Conservation (phyloP, 345 rosid species). For the Populus simonii region DNA sequence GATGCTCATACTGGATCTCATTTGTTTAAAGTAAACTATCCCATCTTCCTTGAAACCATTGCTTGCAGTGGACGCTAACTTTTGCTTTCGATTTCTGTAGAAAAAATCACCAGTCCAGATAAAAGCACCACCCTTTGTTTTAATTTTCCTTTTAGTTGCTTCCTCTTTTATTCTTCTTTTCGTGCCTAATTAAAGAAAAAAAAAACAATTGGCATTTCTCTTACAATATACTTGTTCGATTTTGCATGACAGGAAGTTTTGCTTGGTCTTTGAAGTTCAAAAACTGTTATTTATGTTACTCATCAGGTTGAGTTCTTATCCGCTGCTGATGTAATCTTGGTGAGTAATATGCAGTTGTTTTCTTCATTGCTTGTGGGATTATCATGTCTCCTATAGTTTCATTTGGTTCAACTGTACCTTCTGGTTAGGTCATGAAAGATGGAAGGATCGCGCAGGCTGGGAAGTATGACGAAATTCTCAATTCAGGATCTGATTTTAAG, state of each 20-base stretch:
- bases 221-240: background rate
- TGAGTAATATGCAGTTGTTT: constrained; percentile 24
- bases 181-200: background rate
- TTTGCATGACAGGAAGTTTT: constrained; percentile 47
- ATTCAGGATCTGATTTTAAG: constrained; percentile 59
- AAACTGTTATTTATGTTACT: constrained; percentile 62
- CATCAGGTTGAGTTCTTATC: constrained; percentile 65
- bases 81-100: background rate
- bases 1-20: constrained; percentile 90
- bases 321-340: constrained; percentile 66
- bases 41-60: too few relatives aligned
- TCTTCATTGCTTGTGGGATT: background rate
- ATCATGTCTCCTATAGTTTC: background rate
- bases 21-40: constrained; percentile 58
- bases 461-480: constrained; percentile 55
- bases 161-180: background rate
- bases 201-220: background rate
- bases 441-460: constrained; percentile 77
- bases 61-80: background rate
- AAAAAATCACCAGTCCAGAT: constrained; percentile 8
- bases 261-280: constrained; percentile 43
- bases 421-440: constrained; percentile 68
- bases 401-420: background rate
- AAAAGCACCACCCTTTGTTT: background rate
- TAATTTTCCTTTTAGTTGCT: background rate